Evolutionary conservation across 345 rosid species (phyloP), one percentile per base, ranked within the genome.

Genomic region (Triadica sebifera): DNA sequence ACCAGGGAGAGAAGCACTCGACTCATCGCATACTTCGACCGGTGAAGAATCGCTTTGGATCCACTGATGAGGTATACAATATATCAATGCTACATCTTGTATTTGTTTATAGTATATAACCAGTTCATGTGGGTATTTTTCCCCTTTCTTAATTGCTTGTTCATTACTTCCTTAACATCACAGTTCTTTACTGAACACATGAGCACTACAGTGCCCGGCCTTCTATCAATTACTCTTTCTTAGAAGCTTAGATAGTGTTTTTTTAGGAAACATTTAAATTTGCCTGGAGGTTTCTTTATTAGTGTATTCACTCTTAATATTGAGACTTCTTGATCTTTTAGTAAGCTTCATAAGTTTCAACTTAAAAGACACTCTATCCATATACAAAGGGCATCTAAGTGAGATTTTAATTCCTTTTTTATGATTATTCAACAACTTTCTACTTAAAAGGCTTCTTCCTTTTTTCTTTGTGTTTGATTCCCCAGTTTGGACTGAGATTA

Each of bases 31-130:
- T 94, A 85, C 97, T 94, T 84, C 90, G 97, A 77, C 83, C 98
- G 16, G 93, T 88, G 80, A 94, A 94, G 88, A 94, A 94, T 79
- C 96, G 98, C 52, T 94, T 88, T 81, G 98, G 98, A 60, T 92
- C 94, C 65, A 88, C 90, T 2, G 97, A 94, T 81, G 98, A 94
- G 91, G 98, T 94, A 70, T 75, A 83, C 55, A 22, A 65, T 70
- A 51, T 56, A 22, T 17, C 70, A 59, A 67, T 57, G 24, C 13
- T 74, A 43, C 46, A 53, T 17, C 65, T 65, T 69, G 43, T 68
- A 45, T 67, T 13, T 69, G 20, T 57, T 69, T 67, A 7, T 55
- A 25, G 45, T 38, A 34, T 41, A 39, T 20, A 45, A 38, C 2
- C 47, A 52, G 41, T 62, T 47, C 20, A 52, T 17, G 6, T 61